A percentile compares a stretch with the other conserved stretches of the same genome.
phyloP scores from a whole-genome alignment of 2,329 filamentous ascomycete species.

The Gnomoniopsis sp. region DNA sequence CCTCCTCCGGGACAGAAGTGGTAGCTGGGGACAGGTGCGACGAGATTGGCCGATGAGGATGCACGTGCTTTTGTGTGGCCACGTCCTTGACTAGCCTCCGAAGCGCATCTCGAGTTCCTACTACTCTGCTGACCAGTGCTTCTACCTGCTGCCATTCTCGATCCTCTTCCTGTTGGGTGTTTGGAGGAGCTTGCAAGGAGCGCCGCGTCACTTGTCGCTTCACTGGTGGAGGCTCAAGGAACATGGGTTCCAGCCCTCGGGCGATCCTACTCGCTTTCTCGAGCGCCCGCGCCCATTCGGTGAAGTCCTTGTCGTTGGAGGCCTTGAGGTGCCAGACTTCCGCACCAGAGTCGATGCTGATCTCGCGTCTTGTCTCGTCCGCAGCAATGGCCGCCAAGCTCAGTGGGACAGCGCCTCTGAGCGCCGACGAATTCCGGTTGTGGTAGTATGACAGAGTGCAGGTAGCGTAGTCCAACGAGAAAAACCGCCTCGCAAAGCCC shows the following conservation, averaged over 20 bases:
- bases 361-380: slow-evolving; percentile 83
- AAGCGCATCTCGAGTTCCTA: slow-evolving; percentile 84
- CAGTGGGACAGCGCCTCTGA: slow-evolving; percentile 88
- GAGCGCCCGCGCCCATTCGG: slow-evolving; percentile 80
- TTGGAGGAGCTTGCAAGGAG: slow-evolving; percentile 26
- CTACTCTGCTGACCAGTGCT: slow-evolving; percentile 77
- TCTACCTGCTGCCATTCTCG: slow-evolving; percentile 87
- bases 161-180: slow-evolving; percentile 57
- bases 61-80: slow-evolving; percentile 55
- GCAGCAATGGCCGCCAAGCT: slow-evolving; percentile 88
- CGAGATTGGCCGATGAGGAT: slow-evolving; percentile 31
- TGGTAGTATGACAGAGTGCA: slow-evolving; percentile 96
- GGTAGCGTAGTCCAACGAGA: slow-evolving; percentile 91
- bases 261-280: slow-evolving; percentile 74
- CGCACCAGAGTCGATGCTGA: slow-evolving; percentile 93
- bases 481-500: slow-evolving; percentile 89
- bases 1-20: slow-evolving; percentile 39
- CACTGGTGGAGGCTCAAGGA: slow-evolving; percentile 24
- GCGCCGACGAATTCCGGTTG: slow-evolving; percentile 85
- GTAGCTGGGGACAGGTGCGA: slow-evolving; percentile 39
- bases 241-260: slow-evolving; percentile 45
- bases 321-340: slow-evolving; percentile 95
- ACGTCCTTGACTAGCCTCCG: slow-evolving; percentile 83
- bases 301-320: slow-evolving; percentile 78
- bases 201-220: slow-evolving; percentile 18